phyloP scores from a whole-genome alignment of 2,329 filamentous ascomycete genomes.

The Gliomastix tumulicola region DNA sequence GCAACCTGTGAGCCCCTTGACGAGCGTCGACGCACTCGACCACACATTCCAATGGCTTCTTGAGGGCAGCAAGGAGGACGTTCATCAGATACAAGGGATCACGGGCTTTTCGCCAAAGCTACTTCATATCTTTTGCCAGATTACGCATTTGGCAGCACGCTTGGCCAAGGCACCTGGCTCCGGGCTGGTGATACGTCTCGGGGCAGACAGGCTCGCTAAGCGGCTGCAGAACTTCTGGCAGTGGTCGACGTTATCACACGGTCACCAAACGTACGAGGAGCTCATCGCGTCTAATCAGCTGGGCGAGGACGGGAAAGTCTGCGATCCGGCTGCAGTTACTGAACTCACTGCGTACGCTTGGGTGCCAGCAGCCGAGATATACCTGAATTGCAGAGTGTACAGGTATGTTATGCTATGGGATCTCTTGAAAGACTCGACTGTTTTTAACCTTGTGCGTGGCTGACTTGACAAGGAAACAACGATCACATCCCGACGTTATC shows the following conservation, averaged over 20 bases:
- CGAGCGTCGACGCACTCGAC: neutral
- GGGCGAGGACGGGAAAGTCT: neutral
- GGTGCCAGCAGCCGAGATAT: neutral
- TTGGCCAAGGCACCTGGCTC: neutral
- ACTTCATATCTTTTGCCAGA: neutral
- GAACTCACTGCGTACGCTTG: neutral
- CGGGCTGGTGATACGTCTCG: neutral
- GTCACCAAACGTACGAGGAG: neutral
- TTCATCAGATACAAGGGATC: neutral
- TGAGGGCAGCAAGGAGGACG: neutral
- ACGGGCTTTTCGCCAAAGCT: neutral
- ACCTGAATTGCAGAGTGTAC: neutral
- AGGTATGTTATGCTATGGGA: no score
- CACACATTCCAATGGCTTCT: neutral
- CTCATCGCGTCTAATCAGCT: neutral
- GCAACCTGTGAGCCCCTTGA: neutral
- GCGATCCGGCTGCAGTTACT: neutral
- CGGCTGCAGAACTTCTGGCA: neutral
- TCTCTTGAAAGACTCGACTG: no score
- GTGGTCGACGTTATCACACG: neutral
- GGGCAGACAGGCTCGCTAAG: neutral
- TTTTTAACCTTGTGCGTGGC: neutral
- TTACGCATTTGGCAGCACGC: neutral
- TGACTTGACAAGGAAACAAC: neutral
- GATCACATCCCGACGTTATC: neutral